Percentiles rank a stretch among this genome's conserved stretches.
phyloP scores from a whole-genome alignment of 495 filamentous ascomycete species.

The Daldinia bambusicola region DNA sequence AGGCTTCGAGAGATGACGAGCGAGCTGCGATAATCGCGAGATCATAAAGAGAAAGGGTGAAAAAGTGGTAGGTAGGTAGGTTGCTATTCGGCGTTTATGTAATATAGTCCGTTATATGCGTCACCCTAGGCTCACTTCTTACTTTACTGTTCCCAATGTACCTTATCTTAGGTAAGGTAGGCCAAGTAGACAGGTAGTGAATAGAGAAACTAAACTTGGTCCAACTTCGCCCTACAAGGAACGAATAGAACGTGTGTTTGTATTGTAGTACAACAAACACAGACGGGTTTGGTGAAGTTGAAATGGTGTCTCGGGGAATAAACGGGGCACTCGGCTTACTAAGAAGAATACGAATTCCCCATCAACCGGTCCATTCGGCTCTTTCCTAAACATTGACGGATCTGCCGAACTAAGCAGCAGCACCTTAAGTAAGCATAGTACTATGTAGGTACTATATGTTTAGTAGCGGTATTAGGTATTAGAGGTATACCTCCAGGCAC shows the following conservation, averaged over 20 bases:
- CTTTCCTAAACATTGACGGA: not conserved
- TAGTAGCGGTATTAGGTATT: no score
- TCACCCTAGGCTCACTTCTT: no score
- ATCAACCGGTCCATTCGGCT: no score
- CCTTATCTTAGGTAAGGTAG: no score
- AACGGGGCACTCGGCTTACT: no score
- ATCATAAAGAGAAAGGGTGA: conserved; percentile 65
- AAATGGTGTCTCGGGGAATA: not conserved
- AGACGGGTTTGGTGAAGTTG: not conserved
- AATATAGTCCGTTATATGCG: not conserved
- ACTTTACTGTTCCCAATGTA: not conserved
- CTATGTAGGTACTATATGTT: not conserved
- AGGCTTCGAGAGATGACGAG: conserved; percentile 75
- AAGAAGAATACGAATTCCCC: no score
- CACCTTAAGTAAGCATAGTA: not conserved
- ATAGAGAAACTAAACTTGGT: no score
- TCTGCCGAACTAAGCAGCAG: not conserved
- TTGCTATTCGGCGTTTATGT: not conserved
- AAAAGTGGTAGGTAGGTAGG: not conserved
- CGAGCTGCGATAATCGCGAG: conserved; percentile 74
- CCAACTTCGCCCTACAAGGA: no score
- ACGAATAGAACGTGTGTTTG: no score
- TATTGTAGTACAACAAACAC: no score
- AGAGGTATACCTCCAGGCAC: no score
- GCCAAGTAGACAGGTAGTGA: no score